Evolutionary conservation across 352 stramenopile genomes (phyloP), one percentile per base, ranked within the genome.

Genomic region (Elongisporangium anandrum): DNA sequence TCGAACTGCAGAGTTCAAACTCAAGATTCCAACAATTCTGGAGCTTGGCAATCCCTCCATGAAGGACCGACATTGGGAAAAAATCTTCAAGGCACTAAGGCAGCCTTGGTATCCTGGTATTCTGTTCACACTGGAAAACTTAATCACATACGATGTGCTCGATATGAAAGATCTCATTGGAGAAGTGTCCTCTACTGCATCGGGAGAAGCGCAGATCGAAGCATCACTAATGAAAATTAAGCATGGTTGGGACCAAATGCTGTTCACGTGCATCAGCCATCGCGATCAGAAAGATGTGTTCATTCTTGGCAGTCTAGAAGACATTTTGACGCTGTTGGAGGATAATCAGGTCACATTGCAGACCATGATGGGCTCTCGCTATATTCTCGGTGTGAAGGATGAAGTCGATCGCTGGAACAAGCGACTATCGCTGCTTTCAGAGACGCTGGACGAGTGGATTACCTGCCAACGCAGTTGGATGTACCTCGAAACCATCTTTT

Each of bases 51-150:
- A 97, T 51, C 83, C 87, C 0, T 70, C 78, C 7, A 94, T 98
- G 70, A 97, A 98, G 71, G 91, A 97, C 50, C 88, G 94, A 1
- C 95, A 98, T 70, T 98, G 95, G 95, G 86, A 97, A 56, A 90
- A 94, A 64, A 97, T 98, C 29, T 97, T 97, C 67, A 94, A 97
- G 61, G 78, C 85, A 12, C 61, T 96, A 21, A 77, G 87, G 5
- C 87, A 96, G 60, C 84, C 87, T 20, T 97, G 85, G 81, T 95
- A 96, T 56, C 86, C 87, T 20, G 89, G 91, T 0, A 93, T 97
- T 56, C 49, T 87, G 20, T 97, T 97, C 53, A 95, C 84, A 16
- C 72, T 97, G 2, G 87, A 95, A 47, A 94, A 96, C 56, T 68
- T 97, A 0, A 87, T 97, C 15, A 69, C 85, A 23, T 92, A 92